Evolutionary conservation across 2,329 filamentous ascomycete genomes (phyloP).

Genomic region (Westerdykella sp.): DNA sequence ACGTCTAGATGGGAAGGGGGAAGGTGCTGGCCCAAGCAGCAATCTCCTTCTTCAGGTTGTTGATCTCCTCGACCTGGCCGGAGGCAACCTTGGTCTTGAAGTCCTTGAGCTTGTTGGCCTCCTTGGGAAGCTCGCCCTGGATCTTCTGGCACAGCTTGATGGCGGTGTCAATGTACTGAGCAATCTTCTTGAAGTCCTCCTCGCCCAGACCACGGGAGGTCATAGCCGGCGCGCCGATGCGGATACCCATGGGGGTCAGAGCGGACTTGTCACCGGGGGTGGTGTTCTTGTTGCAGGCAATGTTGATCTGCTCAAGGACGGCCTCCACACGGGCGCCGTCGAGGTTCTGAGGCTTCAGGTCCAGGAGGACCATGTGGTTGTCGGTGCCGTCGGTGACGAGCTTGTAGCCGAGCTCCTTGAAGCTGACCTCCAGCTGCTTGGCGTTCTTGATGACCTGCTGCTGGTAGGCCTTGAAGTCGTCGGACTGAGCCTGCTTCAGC

Average conservation of each 20-base stretch:
- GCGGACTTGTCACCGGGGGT: conserved; percentile 93
- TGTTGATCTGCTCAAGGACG: conserved; percentile 83
- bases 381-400: conserved; percentile 93
- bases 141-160: conserved; percentile 88
- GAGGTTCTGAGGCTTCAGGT: conserved; percentile 80
- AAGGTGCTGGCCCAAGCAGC: conserved; percentile 78
- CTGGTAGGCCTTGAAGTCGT: conserved; percentile 91
- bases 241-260: conserved; percentile 83
- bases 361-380: conserved; percentile 90
- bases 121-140: conserved; percentile 80
- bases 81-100: conserved; percentile 88
- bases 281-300: conserved; percentile 99
- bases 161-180: conserved; percentile 77
- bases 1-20: conserved; percentile 71
- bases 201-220: conserved; percentile 89
- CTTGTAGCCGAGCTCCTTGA: conserved; percentile 63
- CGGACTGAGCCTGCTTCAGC: conserved; percentile 82
- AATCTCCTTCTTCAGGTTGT: conserved; percentile 82
- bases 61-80: conserved; percentile 75
- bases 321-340: conserved; percentile 88
- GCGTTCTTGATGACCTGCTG: conserved; percentile 84
- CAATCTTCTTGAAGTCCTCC: conserved; percentile 76
- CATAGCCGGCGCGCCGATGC: conserved; percentile 96
- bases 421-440: conserved; percentile 74
- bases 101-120: conserved; percentile 99